Base-by-base conservation (phyloP, 2,329 filamentous ascomycete species). In the Aspergillus novoparasiticus region DNA sequence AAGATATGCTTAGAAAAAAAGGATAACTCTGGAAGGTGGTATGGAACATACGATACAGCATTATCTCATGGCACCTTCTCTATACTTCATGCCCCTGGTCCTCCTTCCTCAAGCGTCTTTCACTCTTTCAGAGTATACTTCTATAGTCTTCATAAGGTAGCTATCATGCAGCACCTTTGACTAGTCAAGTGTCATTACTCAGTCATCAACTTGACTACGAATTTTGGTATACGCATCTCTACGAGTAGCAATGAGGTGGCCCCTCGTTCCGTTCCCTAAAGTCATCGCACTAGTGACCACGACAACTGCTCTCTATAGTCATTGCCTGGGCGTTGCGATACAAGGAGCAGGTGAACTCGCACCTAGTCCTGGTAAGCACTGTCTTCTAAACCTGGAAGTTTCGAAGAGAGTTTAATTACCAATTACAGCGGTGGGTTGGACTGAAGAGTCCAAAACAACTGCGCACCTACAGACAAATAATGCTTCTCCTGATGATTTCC, bases 401-500 rank as follows among this genome's bases (percentile, higher is more conserved):
- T 9, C 34, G 8, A 36, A 4, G 21, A 36, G 32, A 26, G 21
- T 12, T 39, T 36, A 36, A 39, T 12, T 14, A 39, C 21, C 6
- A 21, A 21, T 26, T 26, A 36, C n/a, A 56, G 54, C 26, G 11
- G 51, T 41, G 19, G 51, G 6, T 16, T 34, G 58, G 45, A 34
- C 23, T 26, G 57, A 64, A 50, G 36, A 55, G 12, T 57, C 60
- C 54, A 59, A 58, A 23, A 32, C 41, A 34, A 67, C 34, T 28
- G 53, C 43, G 16, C 34, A 46, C 14, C n/a, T 32, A 9, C 61
- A 43, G 19, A 60, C 56, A 6, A 60, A 59, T 23, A 54, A 62
- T 14, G 57, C 61, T 39, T 58, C 66, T 41, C 58, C 67, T 10
- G 71, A 70, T 10, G 70, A 70, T 34, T 78, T 78, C 53, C 73